Percentiles rank a stretch among this genome's conserved stretches.
Evolutionary conservation across 306 rosid genomes (phyloP).

Genomic region (Erythrophleum fordii): DNA sequence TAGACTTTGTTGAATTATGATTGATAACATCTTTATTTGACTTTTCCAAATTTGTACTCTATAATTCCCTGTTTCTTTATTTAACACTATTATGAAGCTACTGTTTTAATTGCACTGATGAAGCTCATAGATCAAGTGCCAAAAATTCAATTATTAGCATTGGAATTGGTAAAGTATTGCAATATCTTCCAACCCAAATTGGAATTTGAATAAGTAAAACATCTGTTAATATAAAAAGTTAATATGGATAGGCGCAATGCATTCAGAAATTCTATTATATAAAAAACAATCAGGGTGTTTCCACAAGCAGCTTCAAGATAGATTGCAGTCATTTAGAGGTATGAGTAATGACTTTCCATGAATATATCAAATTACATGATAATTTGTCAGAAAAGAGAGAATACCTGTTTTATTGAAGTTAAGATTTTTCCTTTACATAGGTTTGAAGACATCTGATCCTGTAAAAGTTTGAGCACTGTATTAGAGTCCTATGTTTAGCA

Average conservation of each 20-base stretch:
- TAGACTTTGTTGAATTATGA: constrained; percentile 22
- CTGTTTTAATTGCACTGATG: constrained; percentile 12
- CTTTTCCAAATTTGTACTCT: constrained; percentile 18
- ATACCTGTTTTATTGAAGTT: constrained; percentile 1
- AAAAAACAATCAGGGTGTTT: background rate
- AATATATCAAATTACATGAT: background rate
- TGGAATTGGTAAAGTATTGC: constrained; percentile 3
- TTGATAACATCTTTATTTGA: constrained; percentile 32
- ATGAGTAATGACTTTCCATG: background rate
- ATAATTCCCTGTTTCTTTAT: constrained; percentile 1
- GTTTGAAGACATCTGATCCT: constrained; percentile 1
- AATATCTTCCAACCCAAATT: background rate
- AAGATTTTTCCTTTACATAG: background rate
- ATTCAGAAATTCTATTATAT: background rate
- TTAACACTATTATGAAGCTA: constrained; percentile 28
- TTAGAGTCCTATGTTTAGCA: background rate
- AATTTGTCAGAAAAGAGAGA: background rate
- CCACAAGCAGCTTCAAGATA: constrained; percentile 5
- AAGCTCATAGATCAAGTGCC: constrained; percentile 28
- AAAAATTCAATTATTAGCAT: background rate
- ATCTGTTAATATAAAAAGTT: background rate
- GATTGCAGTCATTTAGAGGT: background rate
- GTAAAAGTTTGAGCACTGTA: background rate
- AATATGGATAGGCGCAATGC: background rate
- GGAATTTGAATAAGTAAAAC: background rate